Conservation (phyloP, 1,139 yeast species). For the Meyerozyma carpophila region DNA sequence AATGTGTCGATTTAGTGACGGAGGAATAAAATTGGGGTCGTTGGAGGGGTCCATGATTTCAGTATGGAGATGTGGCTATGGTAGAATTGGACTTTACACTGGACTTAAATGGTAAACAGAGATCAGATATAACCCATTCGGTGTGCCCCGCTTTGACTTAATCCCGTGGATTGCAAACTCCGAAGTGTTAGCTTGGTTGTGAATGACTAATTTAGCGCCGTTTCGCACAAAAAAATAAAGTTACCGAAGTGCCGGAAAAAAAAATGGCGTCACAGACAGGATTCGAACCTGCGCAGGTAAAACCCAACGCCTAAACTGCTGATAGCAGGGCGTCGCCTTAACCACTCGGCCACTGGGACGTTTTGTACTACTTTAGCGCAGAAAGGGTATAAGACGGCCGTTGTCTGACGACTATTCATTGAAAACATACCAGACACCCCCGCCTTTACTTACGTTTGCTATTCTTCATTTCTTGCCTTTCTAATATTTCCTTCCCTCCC, state of each 20-base stretch:
- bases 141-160: background rate
- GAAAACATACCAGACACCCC: no score
- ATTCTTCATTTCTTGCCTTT: background rate
- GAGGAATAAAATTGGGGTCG: constrained; percentile 75
- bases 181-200: background rate
- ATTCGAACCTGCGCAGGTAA: constrained; percentile 87
- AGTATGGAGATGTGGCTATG: background rate
- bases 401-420: no score
- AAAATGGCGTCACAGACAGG: constrained; percentile 74
- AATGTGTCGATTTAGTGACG: constrained; percentile 52
- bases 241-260: constrained; percentile 6
- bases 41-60: constrained; percentile 67
- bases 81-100: no score
- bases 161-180: background rate
- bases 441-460: no score
- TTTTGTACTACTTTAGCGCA: background rate
- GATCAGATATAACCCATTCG: background rate
- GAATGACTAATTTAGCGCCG: background rate
- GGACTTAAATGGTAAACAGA: background rate
- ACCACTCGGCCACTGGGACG: constrained; percentile 22
- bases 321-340: constrained; percentile 22
- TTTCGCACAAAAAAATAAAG: background rate
- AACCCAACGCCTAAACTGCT: constrained; percentile 68
- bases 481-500: no score
- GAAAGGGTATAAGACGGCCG: background rate